Evolutionary conservation across 164 flowering plant species (phyloP), one percentile per base, ranked within the genome.

Genomic region (Cinnamomum micranthum): DNA sequence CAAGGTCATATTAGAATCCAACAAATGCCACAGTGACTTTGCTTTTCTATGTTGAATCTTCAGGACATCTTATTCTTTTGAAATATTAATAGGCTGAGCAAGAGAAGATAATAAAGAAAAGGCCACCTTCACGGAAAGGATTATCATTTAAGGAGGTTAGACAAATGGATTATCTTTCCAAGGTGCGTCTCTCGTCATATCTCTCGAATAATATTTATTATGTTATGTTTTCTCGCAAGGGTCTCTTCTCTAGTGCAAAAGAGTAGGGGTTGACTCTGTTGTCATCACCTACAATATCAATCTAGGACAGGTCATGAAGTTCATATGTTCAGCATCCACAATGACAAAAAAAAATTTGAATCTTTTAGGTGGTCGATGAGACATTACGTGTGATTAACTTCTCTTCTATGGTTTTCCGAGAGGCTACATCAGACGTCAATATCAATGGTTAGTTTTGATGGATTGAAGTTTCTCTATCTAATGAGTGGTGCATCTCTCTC

Each of bases 91-190:
- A 92, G 97, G 95, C 78, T 24, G 98, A 92, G 88, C 93, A 89
- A 85, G 93, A 87, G 82, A 81, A 76, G 77, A 88, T 91, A 1
- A 50, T 86, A 14, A 88, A 67, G 82, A 90, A 80, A 52, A 85
- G 93, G 72, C 89, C 94, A 35, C 66, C 88, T 4, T 71, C 74
- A 15, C 97, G 90, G 76, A 85, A 85, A 72, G 91, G 91, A 2
- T 71, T 96, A 78, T 88, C 84, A 0, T 87, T 90, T 0, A 85
- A 83, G 73, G 98, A 96, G 80, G 13, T 69, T 76, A 84, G 91
- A 55, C 82, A 88, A 77, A 96, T 96, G 98, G 87, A 85, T 0
- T 95, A 87, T 86, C 88, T 95, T 52, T 79, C 86, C n/a, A 85
- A 89, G 89, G 98, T 91, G 73, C 27, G 19, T 20, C 33, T 50